Evolutionary conservation across 441 rosid species (phyloP).

Genomic region (Flueggea neowawraea): DNA sequence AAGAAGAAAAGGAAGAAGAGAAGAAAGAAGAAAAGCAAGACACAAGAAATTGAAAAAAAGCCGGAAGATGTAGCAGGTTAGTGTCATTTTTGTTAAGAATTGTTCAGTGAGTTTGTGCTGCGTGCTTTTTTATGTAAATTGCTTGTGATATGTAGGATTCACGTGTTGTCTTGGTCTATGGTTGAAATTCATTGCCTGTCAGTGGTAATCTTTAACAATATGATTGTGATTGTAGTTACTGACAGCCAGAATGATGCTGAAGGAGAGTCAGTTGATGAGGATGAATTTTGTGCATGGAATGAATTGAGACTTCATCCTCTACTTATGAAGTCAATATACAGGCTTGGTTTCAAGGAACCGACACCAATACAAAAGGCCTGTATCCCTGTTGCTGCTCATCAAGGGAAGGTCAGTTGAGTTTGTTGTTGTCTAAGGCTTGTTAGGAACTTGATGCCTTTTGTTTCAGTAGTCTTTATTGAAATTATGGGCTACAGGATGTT

Average conservation of each 20-base stretch:
- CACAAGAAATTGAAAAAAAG: constrained; percentile 24
- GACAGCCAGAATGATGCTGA: constrained; percentile 29
- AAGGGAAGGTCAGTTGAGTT: constrained; percentile 71
- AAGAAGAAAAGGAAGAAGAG: constrained; percentile 22
- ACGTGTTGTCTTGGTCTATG: too few species aligned
- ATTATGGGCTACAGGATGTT: constrained; percentile 66
- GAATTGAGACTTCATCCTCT: constrained; percentile 80
- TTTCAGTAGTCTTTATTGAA: constrained; percentile 11
- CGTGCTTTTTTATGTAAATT: too few species aligned
- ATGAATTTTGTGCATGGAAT: constrained; percentile 76
- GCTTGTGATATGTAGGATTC: too few species aligned
- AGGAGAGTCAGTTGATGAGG: constrained; percentile 48
- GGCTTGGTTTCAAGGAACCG: constrained; percentile 88
- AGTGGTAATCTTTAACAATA: not conserved
- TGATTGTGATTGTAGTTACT: constrained; percentile 27
- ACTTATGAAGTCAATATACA: constrained; percentile 68
- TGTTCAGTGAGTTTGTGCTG: not conserved
- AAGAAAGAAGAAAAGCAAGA: constrained; percentile 37
- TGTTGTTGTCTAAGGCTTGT: not conserved
- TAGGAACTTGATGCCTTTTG: constrained; percentile 5
- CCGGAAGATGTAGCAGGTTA: constrained; percentile 48
- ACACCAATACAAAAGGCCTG: constrained; percentile 90
- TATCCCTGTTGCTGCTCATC: constrained; percentile 90
- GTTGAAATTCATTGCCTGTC: too few species aligned
- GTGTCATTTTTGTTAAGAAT: constrained; percentile 16